Base-by-base conservation (phyloP, 176 grass and related monocot species). In the Triticum turgidum region DNA sequence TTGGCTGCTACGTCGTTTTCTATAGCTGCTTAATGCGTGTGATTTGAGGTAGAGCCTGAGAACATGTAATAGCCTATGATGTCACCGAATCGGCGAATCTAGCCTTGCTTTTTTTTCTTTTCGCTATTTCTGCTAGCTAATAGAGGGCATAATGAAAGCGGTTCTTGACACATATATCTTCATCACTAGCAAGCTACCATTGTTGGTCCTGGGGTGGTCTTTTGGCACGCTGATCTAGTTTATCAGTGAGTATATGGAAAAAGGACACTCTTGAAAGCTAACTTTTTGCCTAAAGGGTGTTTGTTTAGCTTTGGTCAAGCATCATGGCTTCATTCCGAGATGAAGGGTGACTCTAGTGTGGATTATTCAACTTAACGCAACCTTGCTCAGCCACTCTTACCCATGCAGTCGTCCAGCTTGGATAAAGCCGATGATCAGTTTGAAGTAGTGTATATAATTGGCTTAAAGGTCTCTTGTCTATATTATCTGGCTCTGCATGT, bases 21-120 rank as follows among this genome's bases (percentile, higher is more conserved):
- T 81, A 6, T 74, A 89, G 62, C 77, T 82, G 83, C 49, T 81
- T 89, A 27, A 29, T 82, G 78, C 18, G 29, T 30, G 33, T 82
- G 37, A 70, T 86, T 61, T 76, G 77, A 47, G 61, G 9, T 49
- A 75, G 34, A 61, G 29, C 45, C 45, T 77, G 64, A 37, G 76
- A 82, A 77, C 15, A 3, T 58, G 15, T 45, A 56, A 56, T 44
- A 44, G 3, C 24, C 63, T 47, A 27, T 68, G 33, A 20, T 76
- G 13, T 59, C 29, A 69, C 67, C 58, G 29, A 67, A 12, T 59
- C n/a, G 33, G 22, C 44, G 42, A 38, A 75, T 29, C 37, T 29
- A 64, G 5, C 44, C 5, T 47, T 45, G 6, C n/a, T 69, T 0
- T 27, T 49, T 27, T 51, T 11, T 44, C 42, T 70, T 69, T 42